phyloP scores from a whole-genome alignment of 768 basidiomycete genomes.

The Suillus plorans region DNA sequence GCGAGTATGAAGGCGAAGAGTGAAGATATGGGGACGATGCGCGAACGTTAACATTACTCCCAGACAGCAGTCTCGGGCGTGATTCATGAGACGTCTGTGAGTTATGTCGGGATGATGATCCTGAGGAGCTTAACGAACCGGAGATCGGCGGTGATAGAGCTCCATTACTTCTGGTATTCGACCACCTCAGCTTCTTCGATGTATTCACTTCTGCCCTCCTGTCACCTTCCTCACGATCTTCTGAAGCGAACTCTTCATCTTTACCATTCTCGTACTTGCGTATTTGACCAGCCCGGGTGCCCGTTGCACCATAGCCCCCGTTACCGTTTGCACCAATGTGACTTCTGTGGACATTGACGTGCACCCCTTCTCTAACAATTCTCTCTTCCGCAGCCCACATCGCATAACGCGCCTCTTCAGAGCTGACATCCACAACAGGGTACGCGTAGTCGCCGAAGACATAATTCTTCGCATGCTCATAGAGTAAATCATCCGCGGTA shows the following conservation, averaged over 20 bases:
- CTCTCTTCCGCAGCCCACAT: conserved; percentile 32
- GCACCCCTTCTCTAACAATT: conserved; percentile 26
- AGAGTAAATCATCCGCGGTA: conserved; percentile 74
- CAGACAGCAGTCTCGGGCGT: conserved; percentile 6
- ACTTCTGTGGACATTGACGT: conserved; percentile 8
- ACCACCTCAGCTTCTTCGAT: conserved; percentile 50
- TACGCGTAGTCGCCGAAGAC: conserved; percentile 92
- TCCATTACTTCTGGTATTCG: conserved; percentile 18
- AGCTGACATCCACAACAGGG: conserved; percentile 85
- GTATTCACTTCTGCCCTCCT: conserved; percentile 24
- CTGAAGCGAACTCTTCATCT: conserved; percentile 8
- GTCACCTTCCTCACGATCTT: conserved; percentile 11
- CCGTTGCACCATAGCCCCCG: conserved; percentile 29
- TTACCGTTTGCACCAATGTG: conserved; percentile 8
- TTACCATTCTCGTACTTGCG: conserved; percentile 10
- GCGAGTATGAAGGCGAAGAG: conserved; percentile 14
- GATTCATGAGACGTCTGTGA: conserved; percentile 14
- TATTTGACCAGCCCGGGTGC: conserved; percentile 9
- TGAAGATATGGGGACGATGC: conserved; percentile 17
- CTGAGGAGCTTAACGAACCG: conserved; percentile 2
- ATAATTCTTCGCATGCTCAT: conserved; percentile 70
- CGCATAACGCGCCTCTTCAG: conserved; percentile 36
- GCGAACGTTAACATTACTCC: conserved; percentile 11
- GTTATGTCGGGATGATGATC: not conserved
- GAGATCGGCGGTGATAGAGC: not conserved